Percentiles rank a stretch among this genome's conserved stretches.
phyloP scores from a whole-genome alignment of 169 alveolate species.

The Plasmodium blacklocki region DNA sequence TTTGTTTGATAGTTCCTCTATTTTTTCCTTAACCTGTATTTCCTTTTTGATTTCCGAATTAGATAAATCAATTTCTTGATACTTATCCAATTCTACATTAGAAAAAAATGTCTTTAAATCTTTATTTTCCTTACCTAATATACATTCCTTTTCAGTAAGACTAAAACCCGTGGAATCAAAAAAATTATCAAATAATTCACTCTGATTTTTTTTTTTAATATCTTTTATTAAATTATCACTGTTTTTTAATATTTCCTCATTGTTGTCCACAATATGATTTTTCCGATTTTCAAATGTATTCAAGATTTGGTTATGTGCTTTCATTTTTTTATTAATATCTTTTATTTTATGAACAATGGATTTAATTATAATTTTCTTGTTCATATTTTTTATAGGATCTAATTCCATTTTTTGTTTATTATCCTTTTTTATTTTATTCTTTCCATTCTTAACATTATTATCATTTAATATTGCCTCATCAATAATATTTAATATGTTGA shows the following conservation, averaged over 20 bases:
- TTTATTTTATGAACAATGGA: conserved; percentile 63
- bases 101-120: conserved; percentile 26
- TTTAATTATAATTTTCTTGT: conserved; percentile 71
- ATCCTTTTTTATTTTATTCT: not conserved
- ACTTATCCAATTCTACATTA: conserved; percentile 4
- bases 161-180: conserved; percentile 24
- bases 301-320: conserved; percentile 1
- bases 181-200: conserved; percentile 22
- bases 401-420: not conserved
- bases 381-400: conserved; percentile 60
- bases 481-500: conserved; percentile 33
- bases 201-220: conserved; percentile 2
- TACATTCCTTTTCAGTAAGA: conserved; percentile 19
- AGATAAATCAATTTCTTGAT: not conserved
- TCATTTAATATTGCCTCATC: conserved; percentile 48
- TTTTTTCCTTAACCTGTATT: conserved; percentile 4
- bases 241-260: not conserved
- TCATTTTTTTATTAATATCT: conserved; percentile 52
- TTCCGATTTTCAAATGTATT: not conserved
- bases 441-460: not conserved
- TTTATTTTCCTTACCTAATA: conserved; percentile 4
- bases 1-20: not conserved
- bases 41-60: not conserved
- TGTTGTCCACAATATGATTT: not conserved
- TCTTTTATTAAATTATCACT: not conserved